Evolutionary conservation across 108 stramenopile genomes (phyloP), one percentile per base, ranked within the genome.

Genomic region (Chaetoceros tenuissimus): DNA sequence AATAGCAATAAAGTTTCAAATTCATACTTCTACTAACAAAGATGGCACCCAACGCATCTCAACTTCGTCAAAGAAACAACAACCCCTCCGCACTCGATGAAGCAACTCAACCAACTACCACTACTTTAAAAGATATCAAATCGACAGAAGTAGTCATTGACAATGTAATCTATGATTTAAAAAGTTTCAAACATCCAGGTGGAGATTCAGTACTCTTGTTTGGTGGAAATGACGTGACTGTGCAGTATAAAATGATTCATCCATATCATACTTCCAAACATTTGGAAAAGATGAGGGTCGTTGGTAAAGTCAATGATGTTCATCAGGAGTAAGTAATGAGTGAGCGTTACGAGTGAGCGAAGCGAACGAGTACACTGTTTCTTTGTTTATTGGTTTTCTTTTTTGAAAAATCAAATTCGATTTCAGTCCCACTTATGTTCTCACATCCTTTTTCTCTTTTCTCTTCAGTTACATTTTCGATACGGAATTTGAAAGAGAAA

Each of bases 181-280:
- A 62, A 5, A 46, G 71, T 55, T 94, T 94, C 52, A 58, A 75
- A 52, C 92, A 94, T 72, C 92, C 92, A 0, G 92, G 92, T 48
- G 92, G 92, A 44, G 81, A 89, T 48, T 57, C 74, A 16, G 78
- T 94, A 53, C 55, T 72, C 20, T 53, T 94, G 45, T 94, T 94
- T 58, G 92, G 92, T 51, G 92, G 92, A 7, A 89, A 94, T 49
- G 92, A 94, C 67, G 92, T 88, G 10, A 85, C 92, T 18, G 81
- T 84, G 18, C 81, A 85, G 64, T 94, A 94, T 60, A 83, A 81
- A 52, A 94, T 94, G 92, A 90, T 94, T 48, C 92, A 94, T 68
- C 86, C 85, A n/a, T 80, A 89, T 57, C 92, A 89, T 66, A 88
- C 87, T 10, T 48, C 53, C 31, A 87, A 90, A 77, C 81, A 84